Conservation (phyloP, 192 early-diverging fungal genomes). For the Glomus cerebriforme region DNA sequence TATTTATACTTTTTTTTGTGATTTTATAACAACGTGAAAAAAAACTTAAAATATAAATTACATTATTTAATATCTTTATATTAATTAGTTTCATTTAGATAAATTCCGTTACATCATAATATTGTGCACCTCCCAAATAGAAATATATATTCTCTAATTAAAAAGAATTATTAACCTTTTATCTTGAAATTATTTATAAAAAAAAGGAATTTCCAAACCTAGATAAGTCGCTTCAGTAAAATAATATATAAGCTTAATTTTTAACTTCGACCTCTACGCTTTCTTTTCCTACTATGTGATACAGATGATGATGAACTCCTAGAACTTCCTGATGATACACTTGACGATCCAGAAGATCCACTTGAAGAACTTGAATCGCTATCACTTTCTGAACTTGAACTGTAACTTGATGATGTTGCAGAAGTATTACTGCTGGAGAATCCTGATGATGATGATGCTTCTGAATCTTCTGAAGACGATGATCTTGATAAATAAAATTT, state of each 20-base stretch:
- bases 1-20: too few relatives aligned
- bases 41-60: too few relatives aligned
- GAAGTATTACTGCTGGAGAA: not conserved
- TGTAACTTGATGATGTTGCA: not conserved
- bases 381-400: not conserved
- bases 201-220: not conserved
- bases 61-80: too few relatives aligned
- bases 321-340: not conserved
- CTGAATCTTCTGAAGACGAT: not conserved
- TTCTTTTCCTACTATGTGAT: constrained; percentile 3
- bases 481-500: not conserved
- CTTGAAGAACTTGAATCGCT: not conserved
- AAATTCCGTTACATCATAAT: too few relatives aligned
- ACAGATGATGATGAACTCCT: not conserved
- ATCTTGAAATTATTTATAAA: not conserved
- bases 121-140: too few relatives aligned
- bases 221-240: not conserved
- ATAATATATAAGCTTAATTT: not conserved
- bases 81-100: too few relatives aligned
- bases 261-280: constrained; percentile 3
- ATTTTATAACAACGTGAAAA: too few relatives aligned
- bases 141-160: too few relatives aligned
- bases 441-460: constrained; percentile 1
- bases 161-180: too few relatives aligned
- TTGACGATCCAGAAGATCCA: not conserved